These are phyloP conservation scores for Plenodomus tracheiphilus DNA, from an alignment of 2,329 filamentous ascomycete species.

Conservation along the genomic window DNA sequence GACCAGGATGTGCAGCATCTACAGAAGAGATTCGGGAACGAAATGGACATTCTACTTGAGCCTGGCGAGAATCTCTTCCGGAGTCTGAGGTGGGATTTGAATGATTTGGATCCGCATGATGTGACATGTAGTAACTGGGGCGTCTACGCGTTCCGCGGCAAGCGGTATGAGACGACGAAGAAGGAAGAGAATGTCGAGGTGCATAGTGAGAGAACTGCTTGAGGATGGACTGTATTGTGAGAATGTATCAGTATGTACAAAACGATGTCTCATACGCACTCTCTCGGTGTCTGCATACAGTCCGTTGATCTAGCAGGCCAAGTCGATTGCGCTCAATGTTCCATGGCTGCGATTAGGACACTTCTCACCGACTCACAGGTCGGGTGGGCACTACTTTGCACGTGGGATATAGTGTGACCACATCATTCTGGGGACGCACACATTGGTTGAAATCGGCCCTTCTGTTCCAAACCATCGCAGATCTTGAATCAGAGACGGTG, in stretches of 20 bases:
- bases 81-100: slow-evolving; percentile 94
- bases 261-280: too few species aligned
- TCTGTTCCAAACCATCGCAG: too few species aligned
- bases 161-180: slow-evolving; percentile 77
- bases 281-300: too few species aligned
- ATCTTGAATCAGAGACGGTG: too few species aligned
- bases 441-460: too few species aligned
- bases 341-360: too few species aligned
- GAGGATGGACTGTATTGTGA: slow-evolving; percentile 2
- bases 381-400: too few species aligned
- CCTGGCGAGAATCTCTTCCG: slow-evolving; percentile 94
- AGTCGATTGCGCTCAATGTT: too few species aligned
- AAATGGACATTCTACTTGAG: slow-evolving; percentile 89
- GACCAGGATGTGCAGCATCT: slow-evolving; percentile 91
- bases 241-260: slow-evolving; percentile 6
- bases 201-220: slow-evolving; percentile 39
- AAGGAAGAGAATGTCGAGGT: slow-evolving; percentile 50
- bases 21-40: slow-evolving; percentile 78
- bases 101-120: slow-evolving; percentile 92
- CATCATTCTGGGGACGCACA: too few species aligned
- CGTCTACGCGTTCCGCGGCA: slow-evolving; percentile 94
- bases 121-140: slow-evolving; percentile 97
- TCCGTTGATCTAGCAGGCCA: too few species aligned
- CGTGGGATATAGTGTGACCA: too few species aligned
- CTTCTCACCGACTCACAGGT: too few species aligned